These are phyloP conservation scores for Auricularia heimuer DNA, from an alignment of 768 basidiomycete genomes.

Conservation along the genomic window DNA sequence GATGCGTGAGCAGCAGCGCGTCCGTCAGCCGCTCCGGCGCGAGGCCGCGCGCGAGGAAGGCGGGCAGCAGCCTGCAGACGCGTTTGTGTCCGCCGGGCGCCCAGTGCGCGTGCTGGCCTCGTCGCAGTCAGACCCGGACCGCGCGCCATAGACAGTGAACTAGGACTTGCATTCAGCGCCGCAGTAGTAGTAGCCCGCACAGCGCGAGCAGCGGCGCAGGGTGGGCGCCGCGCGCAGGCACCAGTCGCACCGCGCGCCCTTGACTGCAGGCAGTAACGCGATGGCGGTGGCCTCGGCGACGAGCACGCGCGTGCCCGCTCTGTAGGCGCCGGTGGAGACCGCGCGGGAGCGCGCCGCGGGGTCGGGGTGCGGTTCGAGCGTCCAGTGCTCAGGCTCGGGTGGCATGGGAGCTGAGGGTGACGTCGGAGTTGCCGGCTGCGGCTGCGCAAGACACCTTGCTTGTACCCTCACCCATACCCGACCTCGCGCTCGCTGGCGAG, in stretches of 20 bases:
- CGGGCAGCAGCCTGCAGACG: slow-evolving; percentile 52
- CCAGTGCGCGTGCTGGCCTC: slow-evolving; percentile 69
- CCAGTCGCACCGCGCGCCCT: slow-evolving; percentile 56
- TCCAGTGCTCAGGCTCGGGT: too few relatives aligned
- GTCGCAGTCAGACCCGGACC: background rate
- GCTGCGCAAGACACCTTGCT: too few relatives aligned
- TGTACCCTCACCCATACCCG: too few relatives aligned
- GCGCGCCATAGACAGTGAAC: background rate
- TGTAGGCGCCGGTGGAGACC: slow-evolving; percentile 29
- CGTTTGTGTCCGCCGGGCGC: slow-evolving; percentile 44
- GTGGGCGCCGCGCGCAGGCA: slow-evolving; percentile 35
- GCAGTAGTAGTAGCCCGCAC: slow-evolving; percentile 69
- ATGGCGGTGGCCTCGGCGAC: slow-evolving; percentile 35
- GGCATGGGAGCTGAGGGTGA: too few relatives aligned
- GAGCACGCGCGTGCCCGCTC: slow-evolving; percentile 42
- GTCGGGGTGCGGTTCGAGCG: slow-evolving; percentile 22
- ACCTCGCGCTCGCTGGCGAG: background rate
- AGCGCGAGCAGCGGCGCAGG: slow-evolving; percentile 55
- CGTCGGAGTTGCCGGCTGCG: too few relatives aligned
- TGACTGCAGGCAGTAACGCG: slow-evolving; percentile 44
- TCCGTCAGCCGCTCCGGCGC: slow-evolving; percentile 45
- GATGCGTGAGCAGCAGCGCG: slow-evolving; percentile 52
- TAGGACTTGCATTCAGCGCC: slow-evolving; percentile 37
- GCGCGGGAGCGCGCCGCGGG: slow-evolving; percentile 42
- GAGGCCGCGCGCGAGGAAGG: slow-evolving; percentile 40